Evolutionary conservation across 108 stramenopile species (phyloP).

Genomic region (Nitzschia putrida): DNA sequence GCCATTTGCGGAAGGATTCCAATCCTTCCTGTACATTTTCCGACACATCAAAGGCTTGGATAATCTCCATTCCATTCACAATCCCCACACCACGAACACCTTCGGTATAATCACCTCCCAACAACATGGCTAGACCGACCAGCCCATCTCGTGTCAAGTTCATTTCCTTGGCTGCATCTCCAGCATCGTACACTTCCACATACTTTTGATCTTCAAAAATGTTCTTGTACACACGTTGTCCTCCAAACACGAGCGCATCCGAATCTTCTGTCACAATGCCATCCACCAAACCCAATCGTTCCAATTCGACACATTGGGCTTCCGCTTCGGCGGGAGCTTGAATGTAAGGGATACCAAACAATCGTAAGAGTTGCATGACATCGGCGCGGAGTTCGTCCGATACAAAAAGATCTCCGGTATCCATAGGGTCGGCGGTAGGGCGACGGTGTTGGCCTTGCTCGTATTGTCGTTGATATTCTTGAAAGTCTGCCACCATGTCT

Average conservation of each 20-base stretch:
- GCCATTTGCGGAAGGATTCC: slow-evolving; percentile 77
- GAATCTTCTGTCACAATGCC: slow-evolving; percentile 98
- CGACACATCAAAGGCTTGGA: slow-evolving; percentile 79
- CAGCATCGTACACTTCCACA: slow-evolving; percentile 90
- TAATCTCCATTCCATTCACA: slow-evolving; percentile 98
- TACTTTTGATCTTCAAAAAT: slow-evolving; percentile 96
- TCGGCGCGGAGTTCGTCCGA: slow-evolving; percentile 96
- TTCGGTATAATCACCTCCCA: slow-evolving; percentile 98
- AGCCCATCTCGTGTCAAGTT: slow-evolving; percentile 79
- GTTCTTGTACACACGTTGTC: slow-evolving; percentile 84
- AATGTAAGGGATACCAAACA: slow-evolving; percentile 96
- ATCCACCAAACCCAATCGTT: slow-evolving; percentile 89
- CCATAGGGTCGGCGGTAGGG: slow-evolving; percentile 30
- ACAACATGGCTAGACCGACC: slow-evolving; percentile 90
- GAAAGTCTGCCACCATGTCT: no score
- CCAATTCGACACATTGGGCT: slow-evolving; percentile 91
- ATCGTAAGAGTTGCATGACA: slow-evolving; percentile 78
- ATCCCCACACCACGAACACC: slow-evolving; percentile 96
- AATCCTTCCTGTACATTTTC: slow-evolving; percentile 60
- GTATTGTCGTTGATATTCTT: no score
- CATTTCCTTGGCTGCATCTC: slow-evolving; percentile 85
- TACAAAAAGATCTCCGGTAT: slow-evolving; percentile 44
- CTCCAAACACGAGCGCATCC: slow-evolving; percentile 98
- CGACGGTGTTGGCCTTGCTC: neutral
- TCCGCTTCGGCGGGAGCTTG: slow-evolving; percentile 98